These are phyloP conservation scores for Bombardia bombarda DNA, from an alignment of 495 filamentous ascomycete species.

Conservation along the genomic window DNA sequence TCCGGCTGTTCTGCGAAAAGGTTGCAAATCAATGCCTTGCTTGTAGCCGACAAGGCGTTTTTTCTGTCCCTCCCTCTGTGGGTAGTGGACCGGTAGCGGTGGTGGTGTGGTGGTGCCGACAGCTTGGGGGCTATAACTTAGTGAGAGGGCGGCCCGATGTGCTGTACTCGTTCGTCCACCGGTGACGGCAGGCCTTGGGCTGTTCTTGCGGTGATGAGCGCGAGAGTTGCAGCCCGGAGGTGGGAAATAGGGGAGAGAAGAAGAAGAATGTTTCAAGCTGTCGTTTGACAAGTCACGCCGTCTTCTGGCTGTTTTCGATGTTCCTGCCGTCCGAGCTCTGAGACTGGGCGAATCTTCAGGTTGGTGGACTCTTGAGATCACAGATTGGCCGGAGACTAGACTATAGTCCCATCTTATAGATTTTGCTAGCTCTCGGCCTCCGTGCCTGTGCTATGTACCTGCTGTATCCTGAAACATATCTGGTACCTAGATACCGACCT, in stretches of 20 bases:
- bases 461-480: background rate
- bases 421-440: slow-evolving; percentile 9
- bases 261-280: slow-evolving; percentile 1
- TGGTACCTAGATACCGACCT: too few species aligned
- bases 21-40: too few species aligned
- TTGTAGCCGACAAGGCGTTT: background rate
- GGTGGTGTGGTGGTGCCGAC: slow-evolving; percentile 9
- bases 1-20: too few species aligned
- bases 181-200: too few species aligned
- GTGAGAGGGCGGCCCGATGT: slow-evolving; percentile 7
- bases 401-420: slow-evolving; percentile 29
- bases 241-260: background rate
- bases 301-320: slow-evolving; percentile 8
- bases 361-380: slow-evolving; percentile 14
- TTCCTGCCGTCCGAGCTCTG: slow-evolving; percentile 28
- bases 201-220: too few species aligned
- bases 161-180: too few species aligned
- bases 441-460: background rate
- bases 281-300: slow-evolving; percentile 2
- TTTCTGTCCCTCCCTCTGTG: slow-evolving; percentile 8
- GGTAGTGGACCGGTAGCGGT: slow-evolving; percentile 1
- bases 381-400: slow-evolving; percentile 20
- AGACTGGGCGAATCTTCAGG: slow-evolving; percentile 17
- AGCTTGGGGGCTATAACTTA: slow-evolving; percentile 3
- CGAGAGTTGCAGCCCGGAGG: too few species aligned